Evolutionary conservation across 2,329 filamentous ascomycete genomes (phyloP).

Genomic region (Diplodia intermedia): DNA sequence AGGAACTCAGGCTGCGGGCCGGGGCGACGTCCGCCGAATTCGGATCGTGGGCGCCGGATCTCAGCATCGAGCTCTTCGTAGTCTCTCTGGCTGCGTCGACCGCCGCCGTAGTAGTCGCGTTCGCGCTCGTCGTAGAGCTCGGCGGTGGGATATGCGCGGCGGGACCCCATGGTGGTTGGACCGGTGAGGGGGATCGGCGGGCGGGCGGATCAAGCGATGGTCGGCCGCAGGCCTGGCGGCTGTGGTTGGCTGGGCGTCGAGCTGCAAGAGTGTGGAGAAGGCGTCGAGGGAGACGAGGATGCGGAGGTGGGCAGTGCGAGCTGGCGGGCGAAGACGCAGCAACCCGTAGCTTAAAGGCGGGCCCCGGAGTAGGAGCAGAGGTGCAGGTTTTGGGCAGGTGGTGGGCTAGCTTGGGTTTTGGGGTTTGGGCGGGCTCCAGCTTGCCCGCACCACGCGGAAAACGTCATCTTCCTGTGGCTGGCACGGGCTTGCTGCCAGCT

Average conservation of each 20-base stretch:
- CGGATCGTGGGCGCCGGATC: constrained; percentile 41
- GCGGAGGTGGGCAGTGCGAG: background rate
- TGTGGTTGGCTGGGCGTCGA: background rate
- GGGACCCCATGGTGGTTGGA: constrained; percentile 47
- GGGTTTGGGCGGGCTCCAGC: constrained; percentile 1
- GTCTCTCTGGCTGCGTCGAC: constrained; percentile 50
- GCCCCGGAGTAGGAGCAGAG: constrained; percentile 26
- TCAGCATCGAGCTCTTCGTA: constrained; percentile 61
- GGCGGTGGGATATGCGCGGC: constrained; percentile 54
- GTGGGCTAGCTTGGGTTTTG: constrained; percentile 21
- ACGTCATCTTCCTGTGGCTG: constrained; percentile 24
- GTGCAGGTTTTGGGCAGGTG: constrained; percentile 25
- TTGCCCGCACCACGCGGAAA: background rate
- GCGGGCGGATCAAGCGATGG: constrained; percentile 22
- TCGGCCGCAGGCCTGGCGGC: constrained; percentile 17
- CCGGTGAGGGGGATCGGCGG: constrained; percentile 33
- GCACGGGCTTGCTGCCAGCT: constrained; percentile 19
- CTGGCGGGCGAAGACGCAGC: constrained; percentile 12
- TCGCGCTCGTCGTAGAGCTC: constrained; percentile 59
- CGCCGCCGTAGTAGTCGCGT: constrained; percentile 56
- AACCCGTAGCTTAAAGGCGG: constrained; percentile 22
- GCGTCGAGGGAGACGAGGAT: background rate
- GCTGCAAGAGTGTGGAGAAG: constrained; percentile 16
- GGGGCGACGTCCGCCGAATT: constrained; percentile 42
- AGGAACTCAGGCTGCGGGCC: constrained; percentile 58